These are phyloP conservation scores for Arthroderma sp. DNA, from an alignment of 2,329 filamentous ascomycete genomes.

Conservation along the genomic window DNA sequence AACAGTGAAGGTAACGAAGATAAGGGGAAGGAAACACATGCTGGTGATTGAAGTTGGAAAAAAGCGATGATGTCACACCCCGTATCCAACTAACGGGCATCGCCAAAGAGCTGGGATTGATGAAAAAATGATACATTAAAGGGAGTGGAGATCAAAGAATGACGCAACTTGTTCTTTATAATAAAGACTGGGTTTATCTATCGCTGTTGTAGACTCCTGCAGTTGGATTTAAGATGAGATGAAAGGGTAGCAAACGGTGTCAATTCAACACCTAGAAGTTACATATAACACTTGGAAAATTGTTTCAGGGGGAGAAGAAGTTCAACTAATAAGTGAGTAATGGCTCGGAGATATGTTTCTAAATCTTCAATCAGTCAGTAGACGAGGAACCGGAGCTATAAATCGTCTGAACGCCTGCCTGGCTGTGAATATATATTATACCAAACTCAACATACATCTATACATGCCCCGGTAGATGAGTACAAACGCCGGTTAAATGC, in stretches of 20 bases:
- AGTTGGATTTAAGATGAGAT: not conserved
- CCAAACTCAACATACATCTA: not conserved
- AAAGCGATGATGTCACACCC: slow-evolving; percentile 2
- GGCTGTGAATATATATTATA: not conserved
- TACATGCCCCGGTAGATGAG: not conserved
- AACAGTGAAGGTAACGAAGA: not conserved
- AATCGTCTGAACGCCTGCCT: no score
- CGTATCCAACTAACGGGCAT: not conserved
- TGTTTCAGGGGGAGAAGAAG: no score
- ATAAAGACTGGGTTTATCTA: not conserved
- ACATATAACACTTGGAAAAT: no score
- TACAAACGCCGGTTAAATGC: not conserved
- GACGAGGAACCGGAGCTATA: no score
- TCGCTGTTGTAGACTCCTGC: no score
- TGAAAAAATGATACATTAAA: not conserved
- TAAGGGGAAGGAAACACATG: not conserved
- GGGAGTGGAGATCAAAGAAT: not conserved
- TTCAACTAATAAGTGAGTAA: no score
- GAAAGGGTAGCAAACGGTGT: not conserved
- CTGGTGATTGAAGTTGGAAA: not conserved
- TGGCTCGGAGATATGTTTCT: no score
- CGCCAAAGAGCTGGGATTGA: not conserved
- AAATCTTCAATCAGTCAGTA: no score
- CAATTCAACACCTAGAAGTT: no score
- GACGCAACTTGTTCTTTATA: not conserved